phyloP scores from a whole-genome alignment of 441 rosid species.

The Erysimum cheiri region DNA sequence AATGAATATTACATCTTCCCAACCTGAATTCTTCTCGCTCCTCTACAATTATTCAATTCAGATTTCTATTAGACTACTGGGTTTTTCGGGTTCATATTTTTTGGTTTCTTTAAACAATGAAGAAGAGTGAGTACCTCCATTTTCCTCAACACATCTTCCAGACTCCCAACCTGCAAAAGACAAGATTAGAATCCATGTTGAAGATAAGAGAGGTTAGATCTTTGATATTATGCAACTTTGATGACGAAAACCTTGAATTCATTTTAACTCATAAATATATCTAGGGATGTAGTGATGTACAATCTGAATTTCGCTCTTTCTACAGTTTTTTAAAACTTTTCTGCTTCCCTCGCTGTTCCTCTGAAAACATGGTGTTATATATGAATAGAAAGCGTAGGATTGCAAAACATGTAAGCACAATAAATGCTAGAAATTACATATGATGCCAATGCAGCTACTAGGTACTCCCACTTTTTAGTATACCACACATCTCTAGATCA shows the following conservation, averaged over 20 bases:
- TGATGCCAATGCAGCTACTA: background rate
- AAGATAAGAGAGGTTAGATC: background rate
- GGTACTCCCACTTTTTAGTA: constrained; percentile 10
- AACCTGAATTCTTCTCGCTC: constrained; percentile 83
- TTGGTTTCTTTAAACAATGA: background rate
- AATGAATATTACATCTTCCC: constrained; percentile 91
- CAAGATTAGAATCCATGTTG: constrained; percentile 28
- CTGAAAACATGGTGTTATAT: background rate
- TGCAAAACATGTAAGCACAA: no score
- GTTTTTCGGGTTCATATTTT: background rate
- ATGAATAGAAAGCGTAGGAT: background rate
- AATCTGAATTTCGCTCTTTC: background rate
- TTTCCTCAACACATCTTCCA: constrained; percentile 86
- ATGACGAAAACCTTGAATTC: background rate
- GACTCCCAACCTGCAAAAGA: constrained; percentile 76
- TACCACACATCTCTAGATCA: background rate
- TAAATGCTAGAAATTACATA: no score
- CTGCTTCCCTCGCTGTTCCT: background rate
- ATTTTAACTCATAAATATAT: background rate
- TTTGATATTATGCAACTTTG: background rate
- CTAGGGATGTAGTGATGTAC: background rate
- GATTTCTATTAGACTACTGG: constrained; percentile 16
- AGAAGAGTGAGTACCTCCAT: constrained; percentile 71
- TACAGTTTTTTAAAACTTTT: background rate
- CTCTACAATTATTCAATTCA: constrained; percentile 46